Percentiles rank a stretch among this genome's conserved stretches.
phyloP scores from a whole-genome alignment of 345 rosid species.

The Gossypium mustelinum region DNA sequence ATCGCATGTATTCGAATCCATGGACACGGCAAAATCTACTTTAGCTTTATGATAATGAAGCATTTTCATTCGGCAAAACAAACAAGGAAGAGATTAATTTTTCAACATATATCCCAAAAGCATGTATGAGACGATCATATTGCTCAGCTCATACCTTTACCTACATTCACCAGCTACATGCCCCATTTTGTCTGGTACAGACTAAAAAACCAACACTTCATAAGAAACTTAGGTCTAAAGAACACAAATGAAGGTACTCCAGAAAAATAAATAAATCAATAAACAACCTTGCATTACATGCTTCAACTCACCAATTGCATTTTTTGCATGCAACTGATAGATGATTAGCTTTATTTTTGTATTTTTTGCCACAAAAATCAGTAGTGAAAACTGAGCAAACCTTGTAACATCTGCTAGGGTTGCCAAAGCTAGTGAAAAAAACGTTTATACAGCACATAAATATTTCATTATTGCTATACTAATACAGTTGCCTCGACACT shows the following conservation, averaged over 20 bases:
- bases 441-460: background rate
- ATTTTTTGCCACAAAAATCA: background rate
- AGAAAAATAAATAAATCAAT: background rate
- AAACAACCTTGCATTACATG: background rate
- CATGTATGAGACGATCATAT: background rate
- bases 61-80: background rate
- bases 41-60: background rate
- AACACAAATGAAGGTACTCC: background rate
- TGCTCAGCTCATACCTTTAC: background rate
- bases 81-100: background rate
- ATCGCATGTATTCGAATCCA: too few species aligned
- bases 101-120: background rate
- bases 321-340: slow-evolving; percentile 1
- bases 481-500: background rate
- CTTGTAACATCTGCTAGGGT: background rate
- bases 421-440: background rate
- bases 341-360: background rate
- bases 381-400: background rate
- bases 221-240: background rate
- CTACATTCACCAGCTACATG: background rate
- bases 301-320: background rate
- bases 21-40: background rate
- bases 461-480: background rate
- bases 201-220: background rate
- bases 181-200: background rate